These are phyloP conservation scores for Rubus parviflorus DNA, from an alignment of 306 rosid species.

Conservation along the genomic window DNA sequence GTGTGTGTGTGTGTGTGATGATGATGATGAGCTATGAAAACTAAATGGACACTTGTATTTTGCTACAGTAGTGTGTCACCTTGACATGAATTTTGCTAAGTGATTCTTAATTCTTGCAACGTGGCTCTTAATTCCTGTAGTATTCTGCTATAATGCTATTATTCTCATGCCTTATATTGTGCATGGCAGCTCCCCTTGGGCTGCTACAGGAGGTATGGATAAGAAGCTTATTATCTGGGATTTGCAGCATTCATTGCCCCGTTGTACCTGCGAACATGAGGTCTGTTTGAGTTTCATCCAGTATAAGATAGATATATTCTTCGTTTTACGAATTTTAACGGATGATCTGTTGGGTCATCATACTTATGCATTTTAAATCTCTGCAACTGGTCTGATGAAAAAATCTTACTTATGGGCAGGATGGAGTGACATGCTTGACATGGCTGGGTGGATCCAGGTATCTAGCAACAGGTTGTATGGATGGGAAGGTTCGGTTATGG, in stretches of 20 bases:
- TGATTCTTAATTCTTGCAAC: neutral
- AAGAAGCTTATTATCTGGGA: constrained; percentile 74
- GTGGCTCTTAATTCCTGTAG: neutral
- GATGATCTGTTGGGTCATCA: neutral
- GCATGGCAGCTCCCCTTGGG: constrained; percentile 62
- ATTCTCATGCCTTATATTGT: constrained; percentile 27
- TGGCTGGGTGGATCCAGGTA: constrained; percentile 67
- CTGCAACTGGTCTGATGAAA: constrained; percentile 17
- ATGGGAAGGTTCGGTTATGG: constrained; percentile 77
- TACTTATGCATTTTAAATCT: constrained; percentile 1
- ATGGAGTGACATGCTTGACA: constrained; percentile 72
- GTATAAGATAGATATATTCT: neutral
- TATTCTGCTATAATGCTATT: neutral
- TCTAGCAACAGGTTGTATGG: constrained; percentile 73
- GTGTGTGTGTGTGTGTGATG: neutral
- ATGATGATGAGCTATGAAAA: too few species aligned
- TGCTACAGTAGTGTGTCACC: neutral
- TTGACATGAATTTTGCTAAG: neutral
- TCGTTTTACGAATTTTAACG: neutral
- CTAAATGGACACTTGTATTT: neutral
- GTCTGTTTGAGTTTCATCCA: constrained; percentile 42
- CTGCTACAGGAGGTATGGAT: constrained; percentile 85
- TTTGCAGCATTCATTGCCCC: constrained; percentile 61
- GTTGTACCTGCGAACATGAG: constrained; percentile 76
- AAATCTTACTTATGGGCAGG: constrained; percentile 42